Base-by-base conservation (phyloP, 2,329 filamentous ascomycete species). In the Talaromyces sp. region DNA sequence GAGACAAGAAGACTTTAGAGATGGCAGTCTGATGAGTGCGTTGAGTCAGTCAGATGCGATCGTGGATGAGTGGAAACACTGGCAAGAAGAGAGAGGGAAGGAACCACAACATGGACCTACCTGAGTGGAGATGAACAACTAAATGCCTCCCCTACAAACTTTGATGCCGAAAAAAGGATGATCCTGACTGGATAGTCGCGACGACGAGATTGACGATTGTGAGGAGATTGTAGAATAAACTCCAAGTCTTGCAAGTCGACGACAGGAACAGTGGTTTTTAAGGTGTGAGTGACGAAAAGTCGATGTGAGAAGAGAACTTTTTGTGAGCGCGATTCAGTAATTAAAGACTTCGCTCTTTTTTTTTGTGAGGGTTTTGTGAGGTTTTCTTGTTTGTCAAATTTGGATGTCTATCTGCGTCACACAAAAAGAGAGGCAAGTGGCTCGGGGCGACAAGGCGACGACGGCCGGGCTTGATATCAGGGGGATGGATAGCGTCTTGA, bases 91-190 rank as follows among this genome's bases (percentile, higher is more conserved):
- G 24, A 11, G 11, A 29, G 26, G 12, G 19, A 50, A 26, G 43
- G 43, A 5, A 19, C 43, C 4, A 50, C 43, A 50, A 12, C 7
- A 24, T n/a, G n/a, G 2, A n/a, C 48, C 48, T 52, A 52, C 48
- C 48, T 52, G 48, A 29, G 26, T 52, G 89, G 91, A 96, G 92
- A 96, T 90, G 81, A 91, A 96, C 92, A 96, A 96, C 76, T 88
- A 78, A 96, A 96, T 96, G 92, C 92, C 89, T 96, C 92, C 90
- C 91, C 91, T 69, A 72, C 67, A 69, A 64, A 8, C 6, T n/a
- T 61, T 60, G 65, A 65, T 70, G 63, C 65, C 38, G 48, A 56
- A 35, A 51, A 58, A 32, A 51, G 63, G 58, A 43, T 41, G 43
- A 55, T 12, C 19, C 43, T 58, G 56, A 59, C 54, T 62, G 55